Evolutionary conservation across 345 rosid species (phyloP).

Genomic region (Gossypium stocksii): DNA sequence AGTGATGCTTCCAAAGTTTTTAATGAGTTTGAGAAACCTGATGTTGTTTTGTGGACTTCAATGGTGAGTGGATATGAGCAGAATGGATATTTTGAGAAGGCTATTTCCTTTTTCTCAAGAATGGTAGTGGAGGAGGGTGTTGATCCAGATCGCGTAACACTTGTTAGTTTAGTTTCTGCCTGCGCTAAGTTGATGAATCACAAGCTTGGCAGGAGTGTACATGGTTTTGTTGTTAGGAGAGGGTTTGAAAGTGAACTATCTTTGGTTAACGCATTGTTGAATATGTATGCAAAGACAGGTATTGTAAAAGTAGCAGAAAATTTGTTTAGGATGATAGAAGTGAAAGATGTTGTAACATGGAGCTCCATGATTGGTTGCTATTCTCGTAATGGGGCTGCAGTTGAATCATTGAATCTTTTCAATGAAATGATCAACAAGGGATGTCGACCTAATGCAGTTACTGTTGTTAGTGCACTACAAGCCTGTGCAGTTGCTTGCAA

Average conservation of each 20-base stretch:
- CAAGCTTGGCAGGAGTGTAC: slow-evolving; percentile 45
- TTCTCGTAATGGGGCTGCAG: slow-evolving; percentile 34
- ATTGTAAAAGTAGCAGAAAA: slow-evolving; percentile 27
- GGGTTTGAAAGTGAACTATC: slow-evolving; percentile 35
- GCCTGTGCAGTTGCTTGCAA: slow-evolving; percentile 43
- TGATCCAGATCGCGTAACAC: slow-evolving; percentile 36
- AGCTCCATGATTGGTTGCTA: slow-evolving; percentile 45
- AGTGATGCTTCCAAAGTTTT: slow-evolving; percentile 38
- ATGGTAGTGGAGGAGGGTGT: slow-evolving; percentile 30
- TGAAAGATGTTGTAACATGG: slow-evolving; percentile 56
- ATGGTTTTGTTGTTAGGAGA: slow-evolving; percentile 38
- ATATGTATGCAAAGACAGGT: slow-evolving; percentile 44
- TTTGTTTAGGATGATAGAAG: slow-evolving; percentile 36
- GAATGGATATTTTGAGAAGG: slow-evolving; percentile 37
- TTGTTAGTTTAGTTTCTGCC: slow-evolving; percentile 52
- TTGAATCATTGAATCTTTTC: slow-evolving; percentile 36
- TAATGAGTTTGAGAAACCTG: slow-evolving; percentile 38
- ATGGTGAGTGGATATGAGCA: slow-evolving; percentile 54
- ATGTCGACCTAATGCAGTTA: slow-evolving; percentile 36
- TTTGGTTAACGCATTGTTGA: slow-evolving; percentile 40
- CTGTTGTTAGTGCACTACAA: slow-evolving; percentile 39
- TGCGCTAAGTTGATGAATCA: slow-evolving; percentile 35
- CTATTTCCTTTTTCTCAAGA: slow-evolving; percentile 36
- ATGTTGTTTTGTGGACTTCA: slow-evolving; percentile 54
- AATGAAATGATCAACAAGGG: slow-evolving; percentile 38